Base-by-base conservation (phyloP, 1,139 yeast genomes). In the Williopsis jadinii region DNA sequence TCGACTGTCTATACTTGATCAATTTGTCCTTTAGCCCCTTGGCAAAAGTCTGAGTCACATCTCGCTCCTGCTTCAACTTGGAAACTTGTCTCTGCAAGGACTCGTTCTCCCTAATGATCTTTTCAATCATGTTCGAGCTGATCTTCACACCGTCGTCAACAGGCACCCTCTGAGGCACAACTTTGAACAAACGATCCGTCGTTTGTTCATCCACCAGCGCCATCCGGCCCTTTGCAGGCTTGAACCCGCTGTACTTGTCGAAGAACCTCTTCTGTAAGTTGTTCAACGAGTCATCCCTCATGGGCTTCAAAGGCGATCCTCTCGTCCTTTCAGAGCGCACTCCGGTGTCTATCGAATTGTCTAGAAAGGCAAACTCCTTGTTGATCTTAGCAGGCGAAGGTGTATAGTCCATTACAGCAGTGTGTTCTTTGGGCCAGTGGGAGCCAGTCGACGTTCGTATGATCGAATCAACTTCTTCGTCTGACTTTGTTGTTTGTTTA, bases 111-210 rank as follows among this genome's bases (percentile, higher is more conserved):
- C 48, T 48, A 24, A 53, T 49, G 36, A 51, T 46, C 39, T 53
- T 53, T 34, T 53, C 54, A 15, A 53, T 41, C 56, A 52, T 52
- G 33, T 50, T 50, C 9, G 54, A 45, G 29, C 43, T 53, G 30
- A 52, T 48, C 38, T 49, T 52, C 13, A 50, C 48, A 19, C 46
- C 51, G 30, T 51, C 55, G 15, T 47, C 51, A 2, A 50, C 39
- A 3, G 53, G 56, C 2, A 52, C 49, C 10, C 43, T 43, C 3
- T 39, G 26, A 9, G 39, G 37, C 5, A 51, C 31, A 24, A 44
- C 47, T 34, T 44, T 50, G 38, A 53, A 52, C 11, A 53, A 43
- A 14, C 56, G 45, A n/a, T 51, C 46, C 8, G 52, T 47, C 5
- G 54, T 46, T 14, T 51, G 47, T 9, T 43, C 44, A 12, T 45